Percentiles rank a stretch among this genome's conserved stretches.
Evolutionary conservation across 257 asterid genomes (phyloP).

Genomic region (Fraxinus quadrangulata): DNA sequence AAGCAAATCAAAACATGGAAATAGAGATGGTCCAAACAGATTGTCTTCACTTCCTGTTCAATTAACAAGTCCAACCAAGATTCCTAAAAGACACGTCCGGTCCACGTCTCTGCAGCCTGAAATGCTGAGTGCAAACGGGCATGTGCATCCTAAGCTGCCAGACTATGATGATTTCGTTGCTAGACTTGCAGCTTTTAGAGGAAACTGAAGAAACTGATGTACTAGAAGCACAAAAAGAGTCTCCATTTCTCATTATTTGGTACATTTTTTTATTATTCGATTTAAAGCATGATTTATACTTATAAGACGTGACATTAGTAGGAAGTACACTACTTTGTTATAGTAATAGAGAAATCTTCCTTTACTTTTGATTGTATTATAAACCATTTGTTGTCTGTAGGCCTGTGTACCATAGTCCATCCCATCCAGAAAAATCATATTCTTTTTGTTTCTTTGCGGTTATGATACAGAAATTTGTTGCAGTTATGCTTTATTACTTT

Average conservation of each 20-base stretch:
- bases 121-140: slow-evolving; percentile 35
- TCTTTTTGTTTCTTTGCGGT: slow-evolving; percentile 31
- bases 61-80: slow-evolving; percentile 28
- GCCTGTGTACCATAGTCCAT: slow-evolving; percentile 29
- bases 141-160: slow-evolving; percentile 76
- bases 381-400: slow-evolving; percentile 1
- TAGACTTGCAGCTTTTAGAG: slow-evolving; percentile 53
- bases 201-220: slow-evolving; percentile 22
- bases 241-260: slow-evolving; percentile 28
- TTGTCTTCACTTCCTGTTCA: slow-evolving; percentile 54
- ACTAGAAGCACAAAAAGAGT: neutral
- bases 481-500: too few relatives aligned
- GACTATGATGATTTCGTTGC: slow-evolving; percentile 84
- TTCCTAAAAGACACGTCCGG: slow-evolving; percentile 42
- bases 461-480: neutral
- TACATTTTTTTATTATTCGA: slow-evolving; percentile 6
- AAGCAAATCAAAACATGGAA: slow-evolving; percentile 28
- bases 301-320: neutral
- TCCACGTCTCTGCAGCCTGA: slow-evolving; percentile 61
- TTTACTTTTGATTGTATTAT: neutral
- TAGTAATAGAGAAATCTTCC: neutral
- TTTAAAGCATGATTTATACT: neutral
- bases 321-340: neutral
- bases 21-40: slow-evolving; percentile 44
- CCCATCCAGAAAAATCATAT: neutral